These are phyloP conservation scores for Hypoxylon sp. DNA, from an alignment of 2,329 filamentous ascomycete species.

Conservation along the genomic window DNA sequence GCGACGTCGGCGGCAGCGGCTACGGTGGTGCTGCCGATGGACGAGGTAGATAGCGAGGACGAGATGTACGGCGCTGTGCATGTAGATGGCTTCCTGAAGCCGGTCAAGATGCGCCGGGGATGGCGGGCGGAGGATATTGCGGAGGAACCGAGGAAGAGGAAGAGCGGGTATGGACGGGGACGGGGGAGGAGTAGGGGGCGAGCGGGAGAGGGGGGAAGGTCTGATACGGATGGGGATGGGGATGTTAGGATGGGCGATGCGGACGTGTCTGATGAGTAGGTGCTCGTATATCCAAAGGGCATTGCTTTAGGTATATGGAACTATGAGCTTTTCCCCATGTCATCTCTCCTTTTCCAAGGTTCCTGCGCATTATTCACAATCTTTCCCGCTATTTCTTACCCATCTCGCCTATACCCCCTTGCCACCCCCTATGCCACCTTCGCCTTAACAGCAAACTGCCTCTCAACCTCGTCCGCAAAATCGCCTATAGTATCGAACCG, in stretches of 20 bases:
- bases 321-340: neutral
- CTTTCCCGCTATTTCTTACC: neutral
- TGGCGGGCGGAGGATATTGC: slow-evolving; percentile 61
- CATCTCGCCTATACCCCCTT: neutral
- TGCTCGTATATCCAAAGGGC: slow-evolving; percentile 8
- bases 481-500: slow-evolving; percentile 58
- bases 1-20: slow-evolving; percentile 50
- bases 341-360: neutral
- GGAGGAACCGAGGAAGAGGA: slow-evolving; percentile 40
- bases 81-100: slow-evolving; percentile 75
- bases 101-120: slow-evolving; percentile 64
- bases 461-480: slow-evolving; percentile 59
- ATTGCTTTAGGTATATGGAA: slow-evolving; percentile 15
- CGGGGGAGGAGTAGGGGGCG: slow-evolving; percentile 11
- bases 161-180: neutral
- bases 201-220: neutral
- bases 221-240: slow-evolving; percentile 21
- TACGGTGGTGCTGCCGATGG: slow-evolving; percentile 53
- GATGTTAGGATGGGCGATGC: slow-evolving; percentile 24
- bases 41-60: slow-evolving; percentile 60
- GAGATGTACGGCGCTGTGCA: slow-evolving; percentile 75
- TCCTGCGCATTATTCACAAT: neutral
- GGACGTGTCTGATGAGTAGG: slow-evolving; percentile 21
- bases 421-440: slow-evolving; percentile 12
- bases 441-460: slow-evolving; percentile 54